Evolutionary conservation across 371 early-diverging fungal genomes (phyloP).

Genomic region (Nematocida ironsii): DNA sequence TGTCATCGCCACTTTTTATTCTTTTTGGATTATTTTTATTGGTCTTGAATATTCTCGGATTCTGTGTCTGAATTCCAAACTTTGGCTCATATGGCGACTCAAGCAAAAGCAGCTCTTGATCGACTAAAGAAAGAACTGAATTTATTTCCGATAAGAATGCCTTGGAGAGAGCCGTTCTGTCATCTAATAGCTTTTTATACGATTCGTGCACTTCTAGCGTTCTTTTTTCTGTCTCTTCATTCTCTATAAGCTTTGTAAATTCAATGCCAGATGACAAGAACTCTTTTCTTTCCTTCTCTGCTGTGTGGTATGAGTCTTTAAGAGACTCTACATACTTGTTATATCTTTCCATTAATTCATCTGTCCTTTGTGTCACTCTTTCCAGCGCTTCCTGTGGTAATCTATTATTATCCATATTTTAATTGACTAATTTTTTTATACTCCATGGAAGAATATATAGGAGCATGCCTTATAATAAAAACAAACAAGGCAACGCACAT

Average conservation of each 20-base stretch:
- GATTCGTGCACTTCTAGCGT: constrained; percentile 6
- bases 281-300: constrained; percentile 4
- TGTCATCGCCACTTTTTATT: constrained; percentile 9
- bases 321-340: constrained; percentile 29
- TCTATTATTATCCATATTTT: constrained; percentile 44
- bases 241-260: constrained; percentile 40
- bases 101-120: constrained; percentile 47
- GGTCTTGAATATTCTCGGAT: constrained; percentile 55
- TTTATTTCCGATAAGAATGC: constrained; percentile 8
- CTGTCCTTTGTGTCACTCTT: constrained; percentile 18
- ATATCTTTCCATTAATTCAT: constrained; percentile 26
- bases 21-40: constrained; percentile 37
- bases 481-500: constrained; percentile 30
- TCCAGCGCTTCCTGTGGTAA: constrained; percentile 26
- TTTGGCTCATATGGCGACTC: constrained; percentile 56
- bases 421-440: constrained; percentile 43
- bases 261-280: constrained; percentile 51
- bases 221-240: constrained; percentile 30
- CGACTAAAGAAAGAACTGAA: constrained; percentile 28
- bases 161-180: constrained; percentile 34
- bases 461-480: constrained; percentile 58
- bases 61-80: constrained; percentile 59
- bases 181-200: constrained; percentile 40
- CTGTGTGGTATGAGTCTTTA: constrained; percentile 16
- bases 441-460: constrained; percentile 57